Evolutionary conservation across 805 yeast species (phyloP), one percentile per base, ranked within the genome.

Genomic region (Candida ovalis): DNA sequence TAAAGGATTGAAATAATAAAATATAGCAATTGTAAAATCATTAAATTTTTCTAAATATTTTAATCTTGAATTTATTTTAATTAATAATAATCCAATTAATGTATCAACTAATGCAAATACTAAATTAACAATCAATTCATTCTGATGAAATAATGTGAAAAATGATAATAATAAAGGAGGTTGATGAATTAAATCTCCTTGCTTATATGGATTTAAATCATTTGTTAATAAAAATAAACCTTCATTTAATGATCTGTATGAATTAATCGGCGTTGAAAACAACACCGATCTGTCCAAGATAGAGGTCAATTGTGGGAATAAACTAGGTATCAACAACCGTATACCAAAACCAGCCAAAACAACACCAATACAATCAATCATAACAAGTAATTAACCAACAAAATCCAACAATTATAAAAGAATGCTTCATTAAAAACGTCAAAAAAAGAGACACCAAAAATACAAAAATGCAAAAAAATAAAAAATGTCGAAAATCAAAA

Each of bases 171-270:
- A 59, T 18, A 90, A 61, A 3, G 97, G 96, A 3, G 96, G 82
- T 57, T 89, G 96, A 65, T 89, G 92, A 32, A 85, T 84, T 17
- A 90, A 81, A 22, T 95, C 95, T 9, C 97, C 97, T 51, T 80
- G 80, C 17, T 53, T 52, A 59, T 89, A 92, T 8, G 89, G 81
- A 42, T 82, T 75, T 44, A 86, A 71, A 19, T 73, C 74, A 56
- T 82, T 76, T 3, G 72, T 63, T 47, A 80, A 67, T 44, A 87
- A 73, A 55, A 77, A 87, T 10, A 86, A 68, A 12, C 91, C 91
- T 61, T 86, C 95, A 55, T 73, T 66, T 38, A 87, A 61, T 36
- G 80, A 72, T 58, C 80, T 75, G 66, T 75, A 86, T 33, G 94
- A 84, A 47, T 86, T 77, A 4, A 86, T 70, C 0, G 96, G 89